These are phyloP conservation scores for Fusarium camptoceras DNA, from an alignment of 2,329 filamentous ascomycete species.

Conservation along the genomic window DNA sequence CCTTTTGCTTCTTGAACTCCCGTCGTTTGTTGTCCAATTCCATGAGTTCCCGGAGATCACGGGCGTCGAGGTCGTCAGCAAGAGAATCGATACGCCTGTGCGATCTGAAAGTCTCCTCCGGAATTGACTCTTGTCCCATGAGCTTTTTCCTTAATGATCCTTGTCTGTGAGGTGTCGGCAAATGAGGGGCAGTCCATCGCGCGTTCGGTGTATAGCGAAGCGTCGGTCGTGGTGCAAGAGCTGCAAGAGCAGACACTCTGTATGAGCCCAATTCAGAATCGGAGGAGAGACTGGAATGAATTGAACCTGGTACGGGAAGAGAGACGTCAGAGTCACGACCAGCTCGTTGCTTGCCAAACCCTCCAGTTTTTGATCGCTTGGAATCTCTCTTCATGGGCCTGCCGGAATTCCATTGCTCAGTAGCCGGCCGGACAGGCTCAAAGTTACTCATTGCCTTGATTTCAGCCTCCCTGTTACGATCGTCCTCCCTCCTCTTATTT, in stretches of 20 bases:
- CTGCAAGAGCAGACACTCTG: conserved; percentile 81
- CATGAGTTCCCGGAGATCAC: conserved; percentile 87
- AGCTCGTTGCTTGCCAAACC: conserved; percentile 64
- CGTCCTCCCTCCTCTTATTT: conserved; percentile 80
- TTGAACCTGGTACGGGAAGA: conserved; percentile 77
- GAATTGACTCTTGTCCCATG: conserved; percentile 64
- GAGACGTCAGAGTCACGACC: conserved; percentile 78
- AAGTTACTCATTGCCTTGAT: conserved; percentile 85
- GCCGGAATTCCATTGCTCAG: conserved; percentile 69
- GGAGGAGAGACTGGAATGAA: conserved; percentile 81
- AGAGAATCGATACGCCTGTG: conserved; percentile 76
- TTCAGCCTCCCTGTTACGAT: conserved; percentile 84
- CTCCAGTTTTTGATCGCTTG: conserved; percentile 70
- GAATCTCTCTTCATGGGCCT: conserved; percentile 72
- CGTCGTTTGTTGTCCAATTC: conserved; percentile 86
- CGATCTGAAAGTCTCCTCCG: conserved; percentile 70
- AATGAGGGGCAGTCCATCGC: conserved; percentile 63
- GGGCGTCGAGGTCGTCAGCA: conserved; percentile 86
- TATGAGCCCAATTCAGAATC: conserved; percentile 79
- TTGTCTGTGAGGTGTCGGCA: conserved; percentile 60
- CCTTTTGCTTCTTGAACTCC: conserved; percentile 77
- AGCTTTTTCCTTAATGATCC: conserved; percentile 65
- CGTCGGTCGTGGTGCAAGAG: conserved; percentile 87
- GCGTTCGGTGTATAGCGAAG: conserved; percentile 78
- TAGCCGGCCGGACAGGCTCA: conserved; percentile 72